Evolutionary conservation across 1,139 yeast genomes (phyloP).

Genomic region (Blastobotrys arbuscula): DNA sequence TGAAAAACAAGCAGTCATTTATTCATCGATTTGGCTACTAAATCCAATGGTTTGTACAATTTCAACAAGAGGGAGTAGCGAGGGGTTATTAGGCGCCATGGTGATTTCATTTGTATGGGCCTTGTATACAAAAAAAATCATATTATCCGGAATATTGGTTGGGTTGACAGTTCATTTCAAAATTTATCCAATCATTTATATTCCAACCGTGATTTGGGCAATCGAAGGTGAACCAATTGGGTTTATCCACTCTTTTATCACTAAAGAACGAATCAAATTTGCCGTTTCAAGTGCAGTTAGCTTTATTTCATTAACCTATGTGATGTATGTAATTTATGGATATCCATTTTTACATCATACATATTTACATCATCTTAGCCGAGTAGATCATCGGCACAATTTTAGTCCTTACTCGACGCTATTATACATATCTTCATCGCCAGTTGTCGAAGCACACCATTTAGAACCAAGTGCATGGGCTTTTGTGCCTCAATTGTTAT

Average conservation of each 20-base stretch:
- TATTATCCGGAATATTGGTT: slow-evolving; percentile 54
- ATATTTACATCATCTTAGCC: slow-evolving; percentile 71
- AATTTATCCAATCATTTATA: slow-evolving; percentile 82
- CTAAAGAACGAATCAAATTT: slow-evolving; percentile 44
- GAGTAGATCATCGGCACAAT: slow-evolving; percentile 92
- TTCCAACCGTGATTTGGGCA: slow-evolving; percentile 49
- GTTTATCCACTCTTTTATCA: slow-evolving; percentile 23
- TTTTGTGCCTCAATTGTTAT: slow-evolving; percentile 71
- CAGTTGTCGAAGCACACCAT: slow-evolving; percentile 16
- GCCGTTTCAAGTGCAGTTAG: slow-evolving; percentile 40
- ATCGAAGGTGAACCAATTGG: slow-evolving; percentile 13
- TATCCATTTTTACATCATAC: slow-evolving; percentile 71
- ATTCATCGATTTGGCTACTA: slow-evolving; percentile 70
- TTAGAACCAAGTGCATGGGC: slow-evolving; percentile 42
- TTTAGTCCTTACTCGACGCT: slow-evolving; percentile 81
- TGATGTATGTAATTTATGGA: slow-evolving; percentile 69
- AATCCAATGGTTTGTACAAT: slow-evolving; percentile 96
- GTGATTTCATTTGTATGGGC: slow-evolving; percentile 51
- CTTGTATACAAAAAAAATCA: slow-evolving; percentile 40
- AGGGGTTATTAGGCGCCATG: slow-evolving; percentile 77
- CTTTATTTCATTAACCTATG: slow-evolving; percentile 42
- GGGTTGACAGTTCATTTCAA: slow-evolving; percentile 88
- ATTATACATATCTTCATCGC: slow-evolving; percentile 47
- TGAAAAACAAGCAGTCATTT: slow-evolving; percentile 35
- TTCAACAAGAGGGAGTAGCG: slow-evolving; percentile 90